phyloP scores from a whole-genome alignment of 805 yeast species.

The Kluyveromyces starmeri region DNA sequence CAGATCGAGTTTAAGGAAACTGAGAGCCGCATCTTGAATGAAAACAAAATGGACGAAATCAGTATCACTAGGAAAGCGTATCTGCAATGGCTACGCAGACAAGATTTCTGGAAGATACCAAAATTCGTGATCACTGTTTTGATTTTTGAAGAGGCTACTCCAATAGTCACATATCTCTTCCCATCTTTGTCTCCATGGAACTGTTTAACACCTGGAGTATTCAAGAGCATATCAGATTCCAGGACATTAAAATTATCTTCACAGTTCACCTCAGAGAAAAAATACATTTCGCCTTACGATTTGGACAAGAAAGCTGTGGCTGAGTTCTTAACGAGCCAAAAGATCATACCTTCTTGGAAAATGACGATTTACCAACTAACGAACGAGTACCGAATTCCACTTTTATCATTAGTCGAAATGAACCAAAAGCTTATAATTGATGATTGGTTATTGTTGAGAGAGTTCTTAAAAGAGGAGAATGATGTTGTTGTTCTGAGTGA shows the following conservation, averaged over 20 bases:
- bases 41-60: slow-evolving; percentile 20
- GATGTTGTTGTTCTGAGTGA: slow-evolving; percentile 28
- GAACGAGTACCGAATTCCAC: slow-evolving; percentile 31
- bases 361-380: slow-evolving; percentile 33
- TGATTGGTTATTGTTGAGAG: slow-evolving; percentile 21
- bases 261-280: slow-evolving; percentile 11
- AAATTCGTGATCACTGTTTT: slow-evolving; percentile 39
- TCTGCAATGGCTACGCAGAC: slow-evolving; percentile 38
- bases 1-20: slow-evolving; percentile 26
- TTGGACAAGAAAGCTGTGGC: slow-evolving; percentile 33
- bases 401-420: slow-evolving; percentile 37
- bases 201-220: slow-evolving; percentile 41
- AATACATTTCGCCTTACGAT: slow-evolving; percentile 39
- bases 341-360: slow-evolving; percentile 33
- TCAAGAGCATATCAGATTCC: slow-evolving; percentile 22
- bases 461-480: slow-evolving; percentile 9
- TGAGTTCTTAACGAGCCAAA: slow-evolving; percentile 31
- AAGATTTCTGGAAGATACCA: slow-evolving; percentile 43
- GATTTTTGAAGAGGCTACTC: slow-evolving; percentile 47
- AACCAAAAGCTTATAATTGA: slow-evolving; percentile 41
- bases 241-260: slow-evolving; percentile 18
- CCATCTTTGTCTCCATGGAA: slow-evolving; percentile 54
- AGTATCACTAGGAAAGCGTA: slow-evolving; percentile 38
- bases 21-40: slow-evolving; percentile 17
- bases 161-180: slow-evolving; percentile 41